phyloP scores from a whole-genome alignment of 2,329 filamentous ascomycete genomes.

The Blastomyces percursus region DNA sequence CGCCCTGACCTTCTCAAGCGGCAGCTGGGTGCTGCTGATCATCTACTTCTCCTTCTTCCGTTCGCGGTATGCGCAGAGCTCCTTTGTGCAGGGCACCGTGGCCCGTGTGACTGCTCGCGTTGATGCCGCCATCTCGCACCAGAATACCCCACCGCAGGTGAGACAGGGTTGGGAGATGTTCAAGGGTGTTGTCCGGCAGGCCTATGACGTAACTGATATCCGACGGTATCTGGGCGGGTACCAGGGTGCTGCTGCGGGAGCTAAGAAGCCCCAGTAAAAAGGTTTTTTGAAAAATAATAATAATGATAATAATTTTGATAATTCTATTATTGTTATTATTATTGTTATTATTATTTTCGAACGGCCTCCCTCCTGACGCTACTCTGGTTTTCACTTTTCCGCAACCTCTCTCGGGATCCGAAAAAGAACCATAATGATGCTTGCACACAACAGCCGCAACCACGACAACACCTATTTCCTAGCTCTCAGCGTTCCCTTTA shows the following conservation, averaged over 20 bases:
- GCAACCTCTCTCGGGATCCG: not conserved
- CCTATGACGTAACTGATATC: constrained; percentile 67
- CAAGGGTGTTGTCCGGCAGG: constrained; percentile 63
- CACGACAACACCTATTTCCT: not conserved
- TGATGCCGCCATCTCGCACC: constrained; percentile 72
- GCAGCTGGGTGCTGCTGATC: constrained; percentile 76
- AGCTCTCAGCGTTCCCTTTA: not conserved
- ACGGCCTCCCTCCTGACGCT: not conserved
- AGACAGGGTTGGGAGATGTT: constrained; percentile 69
- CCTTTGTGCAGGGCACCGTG: constrained; percentile 79
- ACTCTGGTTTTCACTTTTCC: not conserved
- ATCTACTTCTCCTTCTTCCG: constrained; percentile 90
- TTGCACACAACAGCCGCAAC: not conserved
- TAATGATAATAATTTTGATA: not conserved
- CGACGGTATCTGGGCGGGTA: constrained; percentile 55
- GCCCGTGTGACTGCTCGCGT: constrained; percentile 59
- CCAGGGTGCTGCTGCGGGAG: constrained; percentile 18
- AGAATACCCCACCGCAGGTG: constrained; percentile 71
- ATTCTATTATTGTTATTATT: not conserved
- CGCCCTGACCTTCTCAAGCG: constrained; percentile 76
- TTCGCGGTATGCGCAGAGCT: constrained; percentile 79
- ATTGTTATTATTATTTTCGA: not conserved
- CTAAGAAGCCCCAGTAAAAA: constrained; percentile 40
- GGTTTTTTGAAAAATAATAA: not conserved
- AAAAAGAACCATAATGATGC: not conserved